phyloP scores from a whole-genome alignment of 345 rosid species.

The Erodium maritimum region DNA sequence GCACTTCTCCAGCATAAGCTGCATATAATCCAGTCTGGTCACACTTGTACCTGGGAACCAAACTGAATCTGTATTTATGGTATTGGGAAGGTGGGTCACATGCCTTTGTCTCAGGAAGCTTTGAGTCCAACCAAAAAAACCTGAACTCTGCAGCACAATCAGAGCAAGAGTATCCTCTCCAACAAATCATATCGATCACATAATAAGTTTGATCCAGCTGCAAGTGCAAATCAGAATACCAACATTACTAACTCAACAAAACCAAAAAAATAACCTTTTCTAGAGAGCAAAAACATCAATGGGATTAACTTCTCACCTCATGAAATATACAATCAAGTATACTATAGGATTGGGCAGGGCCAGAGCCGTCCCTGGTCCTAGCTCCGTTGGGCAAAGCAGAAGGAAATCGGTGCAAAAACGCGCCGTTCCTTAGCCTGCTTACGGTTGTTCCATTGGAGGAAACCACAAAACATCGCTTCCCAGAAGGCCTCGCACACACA shows the following conservation, averaged over 20 bases:
- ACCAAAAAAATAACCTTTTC: background rate
- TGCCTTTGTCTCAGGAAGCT: conserved; percentile 83
- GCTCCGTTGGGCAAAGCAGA: conserved; percentile 83
- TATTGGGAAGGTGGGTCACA: conserved; percentile 58
- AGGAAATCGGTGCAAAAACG: conserved; percentile 67
- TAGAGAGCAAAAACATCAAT: background rate
- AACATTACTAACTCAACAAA: conserved; percentile 4
- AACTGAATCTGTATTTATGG: conserved; percentile 58
- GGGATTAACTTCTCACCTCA: conserved; percentile 36
- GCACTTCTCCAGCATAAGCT: conserved; percentile 44
- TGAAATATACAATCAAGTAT: conserved; percentile 94
- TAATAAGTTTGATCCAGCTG: conserved; percentile 84
- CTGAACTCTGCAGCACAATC: conserved; percentile 90
- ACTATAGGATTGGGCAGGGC: conserved; percentile 61
- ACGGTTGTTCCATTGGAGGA: conserved; percentile 68
- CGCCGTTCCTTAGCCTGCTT: conserved; percentile 67
- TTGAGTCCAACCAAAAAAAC: conserved; percentile 82
- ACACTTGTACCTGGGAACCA: conserved; percentile 51
- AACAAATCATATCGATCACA: conserved; percentile 87
- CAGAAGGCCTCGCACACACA: conserved; percentile 75
- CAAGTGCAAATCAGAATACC: background rate
- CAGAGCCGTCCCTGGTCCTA: conserved; percentile 44
- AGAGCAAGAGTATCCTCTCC: conserved; percentile 81
- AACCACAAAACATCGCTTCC: conserved; percentile 82
- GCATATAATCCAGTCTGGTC: conserved; percentile 59